A percentile compares a stretch with the other conserved stretches of the same genome.
phyloP scores from a whole-genome alignment of 768 basidiomycete species.

The Hebeloma cylindrosporum region DNA sequence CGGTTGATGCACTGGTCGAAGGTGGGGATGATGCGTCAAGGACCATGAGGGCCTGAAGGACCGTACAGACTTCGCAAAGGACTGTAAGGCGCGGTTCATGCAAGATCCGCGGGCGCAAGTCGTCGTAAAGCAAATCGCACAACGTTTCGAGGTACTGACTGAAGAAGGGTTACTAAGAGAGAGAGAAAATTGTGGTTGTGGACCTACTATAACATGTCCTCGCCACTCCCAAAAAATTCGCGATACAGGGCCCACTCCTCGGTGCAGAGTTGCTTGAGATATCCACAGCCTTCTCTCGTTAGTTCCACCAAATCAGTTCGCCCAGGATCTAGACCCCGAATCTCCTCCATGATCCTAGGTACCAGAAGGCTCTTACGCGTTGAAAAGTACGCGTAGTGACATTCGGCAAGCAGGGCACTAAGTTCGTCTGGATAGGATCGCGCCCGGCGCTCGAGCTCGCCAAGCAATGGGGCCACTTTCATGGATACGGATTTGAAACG shows the following conservation, averaged over 20 bases:
- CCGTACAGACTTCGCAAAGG: conserved; percentile 94
- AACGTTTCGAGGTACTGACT: conserved; percentile 89
- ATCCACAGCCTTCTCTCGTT: conserved; percentile 88
- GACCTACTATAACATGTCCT: conserved; percentile 54
- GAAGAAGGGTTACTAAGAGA: conserved; percentile 2
- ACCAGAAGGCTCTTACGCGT: conserved; percentile 72
- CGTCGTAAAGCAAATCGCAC: conserved; percentile 94
- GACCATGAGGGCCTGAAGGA: conserved; percentile 94
- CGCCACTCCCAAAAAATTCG: conserved; percentile 85
- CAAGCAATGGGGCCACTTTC: conserved; percentile 74
- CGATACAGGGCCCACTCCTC: conserved; percentile 88
- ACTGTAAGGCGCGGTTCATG: conserved; percentile 87
- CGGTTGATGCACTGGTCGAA: conserved; percentile 12
- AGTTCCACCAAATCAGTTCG: conserved; percentile 86
- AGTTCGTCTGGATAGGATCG: conserved; percentile 81
- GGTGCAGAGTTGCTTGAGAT: conserved; percentile 86
- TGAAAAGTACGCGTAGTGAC: conserved; percentile 80
- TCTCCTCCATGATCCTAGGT: conserved; percentile 75
- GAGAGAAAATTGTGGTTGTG: too few species aligned
- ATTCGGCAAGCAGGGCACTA: conserved; percentile 77
- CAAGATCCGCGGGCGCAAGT: conserved; percentile 91
- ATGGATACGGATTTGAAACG: conserved; percentile 76
- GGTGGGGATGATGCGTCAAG: conserved; percentile 60
- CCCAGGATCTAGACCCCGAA: conserved; percentile 76
- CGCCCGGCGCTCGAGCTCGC: conserved; percentile 83